Percentiles rank a stretch among this genome's conserved stretches.
Conservation (phyloP, 805 yeast genomes). For the Candida dendrica region DNA sequence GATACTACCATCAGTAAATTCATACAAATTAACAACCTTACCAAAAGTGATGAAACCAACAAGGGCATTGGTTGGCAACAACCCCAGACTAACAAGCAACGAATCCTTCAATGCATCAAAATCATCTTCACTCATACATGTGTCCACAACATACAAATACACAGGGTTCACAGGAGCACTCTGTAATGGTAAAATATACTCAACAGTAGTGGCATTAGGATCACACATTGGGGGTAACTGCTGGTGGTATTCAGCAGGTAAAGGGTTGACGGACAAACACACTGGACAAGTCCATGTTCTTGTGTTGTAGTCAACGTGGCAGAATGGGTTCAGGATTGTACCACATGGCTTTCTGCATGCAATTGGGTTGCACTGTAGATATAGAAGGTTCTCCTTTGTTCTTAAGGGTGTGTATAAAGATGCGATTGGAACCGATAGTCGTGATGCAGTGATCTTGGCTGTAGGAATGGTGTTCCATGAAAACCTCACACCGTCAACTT, state of each 20-base stretch:
- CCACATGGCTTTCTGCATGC: slow-evolving; percentile 47
- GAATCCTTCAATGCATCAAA: slow-evolving; percentile 45
- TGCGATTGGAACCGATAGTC: slow-evolving; percentile 49
- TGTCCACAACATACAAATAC: slow-evolving; percentile 50
- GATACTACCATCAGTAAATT: slow-evolving; percentile 30
- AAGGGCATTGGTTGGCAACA: slow-evolving; percentile 47
- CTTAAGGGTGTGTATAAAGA: slow-evolving; percentile 54
- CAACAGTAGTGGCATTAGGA: slow-evolving; percentile 41
- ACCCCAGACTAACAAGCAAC: slow-evolving; percentile 33
- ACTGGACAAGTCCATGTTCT: slow-evolving; percentile 49
- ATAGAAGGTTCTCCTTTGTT: slow-evolving; percentile 31
- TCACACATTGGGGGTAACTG: slow-evolving; percentile 29
- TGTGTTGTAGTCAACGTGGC: slow-evolving; percentile 19
- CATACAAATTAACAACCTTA: slow-evolving; percentile 51
- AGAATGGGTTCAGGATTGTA: slow-evolving; percentile 47
- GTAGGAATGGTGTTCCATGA: slow-evolving; percentile 57
- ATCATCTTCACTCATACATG: slow-evolving; percentile 46
- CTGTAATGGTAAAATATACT: slow-evolving; percentile 35
- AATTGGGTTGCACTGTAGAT: slow-evolving; percentile 33
- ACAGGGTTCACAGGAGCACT: slow-evolving; percentile 32
- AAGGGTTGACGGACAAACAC: slow-evolving; percentile 41
- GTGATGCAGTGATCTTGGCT: slow-evolving; percentile 42
- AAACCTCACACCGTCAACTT: slow-evolving; percentile 52
- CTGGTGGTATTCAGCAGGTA: slow-evolving; percentile 19
- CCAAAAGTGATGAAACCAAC: slow-evolving; percentile 58